Conservation (phyloP, 202 grass and related monocot species). For the Carex arenaria region DNA sequence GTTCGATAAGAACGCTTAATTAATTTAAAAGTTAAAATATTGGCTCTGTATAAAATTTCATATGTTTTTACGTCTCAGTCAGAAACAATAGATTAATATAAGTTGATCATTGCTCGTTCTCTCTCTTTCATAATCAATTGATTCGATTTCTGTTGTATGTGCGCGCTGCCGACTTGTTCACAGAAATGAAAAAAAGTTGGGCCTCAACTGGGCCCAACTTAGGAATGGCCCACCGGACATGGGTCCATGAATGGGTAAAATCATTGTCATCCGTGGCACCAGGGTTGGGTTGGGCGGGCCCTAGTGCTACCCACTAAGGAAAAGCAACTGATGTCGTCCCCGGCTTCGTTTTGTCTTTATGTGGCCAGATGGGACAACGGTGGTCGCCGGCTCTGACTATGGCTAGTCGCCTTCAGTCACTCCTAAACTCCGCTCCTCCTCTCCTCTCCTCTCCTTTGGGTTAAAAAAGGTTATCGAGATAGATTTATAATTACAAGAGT, state of each 20-base stretch:
- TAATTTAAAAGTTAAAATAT: too few species aligned
- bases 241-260: not conserved
- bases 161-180: not conserved
- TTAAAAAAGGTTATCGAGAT: not conserved
- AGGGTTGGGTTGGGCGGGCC: not conserved
- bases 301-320: conserved; percentile 12
- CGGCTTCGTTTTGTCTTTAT: conserved; percentile 3
- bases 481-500: not conserved
- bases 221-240: not conserved
- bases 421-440: not conserved
- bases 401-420: not conserved
- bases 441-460: not conserved
- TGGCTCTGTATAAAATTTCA: too few species aligned
- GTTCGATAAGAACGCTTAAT: too few species aligned
- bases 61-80: too few species aligned
- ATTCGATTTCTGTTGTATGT: not conserved
- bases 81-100: not conserved
- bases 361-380: conserved; percentile 15
- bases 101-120: not conserved
- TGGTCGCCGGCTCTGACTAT: conserved; percentile 11
- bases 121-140: not conserved
- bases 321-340: conserved; percentile 4
- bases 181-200: not conserved
- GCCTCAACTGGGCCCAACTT: not conserved
- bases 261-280: not conserved